These are phyloP conservation scores for Bisporella sp. DNA, from an alignment of 2,329 filamentous ascomycete species.

Conservation along the genomic window DNA sequence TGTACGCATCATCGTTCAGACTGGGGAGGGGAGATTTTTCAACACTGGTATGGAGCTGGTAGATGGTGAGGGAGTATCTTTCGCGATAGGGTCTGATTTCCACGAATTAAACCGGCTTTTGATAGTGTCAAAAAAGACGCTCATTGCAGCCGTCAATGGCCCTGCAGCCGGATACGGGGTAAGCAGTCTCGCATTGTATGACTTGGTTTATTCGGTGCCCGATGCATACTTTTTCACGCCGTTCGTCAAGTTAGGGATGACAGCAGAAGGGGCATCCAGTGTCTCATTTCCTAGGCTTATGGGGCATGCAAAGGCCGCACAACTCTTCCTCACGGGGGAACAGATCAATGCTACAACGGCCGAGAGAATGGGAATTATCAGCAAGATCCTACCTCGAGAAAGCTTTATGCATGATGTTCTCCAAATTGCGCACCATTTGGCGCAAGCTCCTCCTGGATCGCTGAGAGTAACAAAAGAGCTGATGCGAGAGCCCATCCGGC, in stretches of 20 bases:
- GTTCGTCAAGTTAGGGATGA: conserved; percentile 21
- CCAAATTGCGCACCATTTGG: conserved; percentile 9
- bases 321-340: conserved; percentile 16
- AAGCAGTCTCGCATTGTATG: conserved; percentile 18
- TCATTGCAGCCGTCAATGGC: conserved; percentile 21
- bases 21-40: conserved; percentile 18
- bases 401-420: conserved; percentile 13
- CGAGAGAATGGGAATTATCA: conserved; percentile 13
- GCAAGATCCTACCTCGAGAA: conserved; percentile 14
- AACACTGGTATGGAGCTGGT: conserved; percentile 19
- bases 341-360: conserved; percentile 14
- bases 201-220: conserved; percentile 19
- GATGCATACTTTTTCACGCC: conserved; percentile 22
- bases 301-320: conserved; percentile 18
- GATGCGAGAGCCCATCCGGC: conserved; percentile 13
- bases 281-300: conserved; percentile 17
- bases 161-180: conserved; percentile 18
- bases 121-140: conserved; percentile 17
- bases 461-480: conserved; percentile 14
- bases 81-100: conserved; percentile 14
- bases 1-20: conserved; percentile 16
- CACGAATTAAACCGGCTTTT: conserved; percentile 14
- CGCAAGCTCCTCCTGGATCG: conserved; percentile 10
- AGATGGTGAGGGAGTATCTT: conserved; percentile 9
- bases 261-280: conserved; percentile 18